Base-by-base conservation (phyloP, 805 yeast genomes). In the Zygosaccharomyces gambellarensis region DNA sequence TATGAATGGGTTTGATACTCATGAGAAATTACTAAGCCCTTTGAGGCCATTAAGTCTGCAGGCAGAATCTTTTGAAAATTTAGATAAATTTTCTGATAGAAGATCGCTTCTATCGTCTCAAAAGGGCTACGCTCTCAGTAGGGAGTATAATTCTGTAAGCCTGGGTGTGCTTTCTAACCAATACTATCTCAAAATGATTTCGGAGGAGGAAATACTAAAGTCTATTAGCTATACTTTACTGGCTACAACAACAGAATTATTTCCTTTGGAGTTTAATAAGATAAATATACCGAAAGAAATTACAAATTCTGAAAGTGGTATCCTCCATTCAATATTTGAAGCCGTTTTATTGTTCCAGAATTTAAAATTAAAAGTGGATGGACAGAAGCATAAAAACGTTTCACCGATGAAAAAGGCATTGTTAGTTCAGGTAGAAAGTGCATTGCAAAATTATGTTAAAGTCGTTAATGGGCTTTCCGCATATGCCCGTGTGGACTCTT, bases 371-470 rank as follows among this genome's bases (percentile, higher is more conserved):
- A 57, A 60, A 19, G 54, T 75, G 10, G 70, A 67, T 34, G 45
- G 30, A 30, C 43, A 57, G 21, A 44, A 58, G 39, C 56, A 67
- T 14, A 58, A 56, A 4, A 55, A 61, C 19, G 53, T 62, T 22
- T 77, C 85, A 3, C 83, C 86, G 7, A 73, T 85, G 12, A 79
- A 79, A 51, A 81, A 80, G 34, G 85, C 95, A 1, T 78, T 84
- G 39, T 52, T 76, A 5, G 71, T 83, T 14, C 74, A 75, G 25
- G 63, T 83, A 3, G 69, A 69, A 3, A 61, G 65, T 12, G 70
- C 73, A 47, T 61, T 81, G 14, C 71, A 73, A 30, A 56, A 63
- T 12, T 81, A 80, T 52, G 66, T 74, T 36, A 63, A 64, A 3
- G 61, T 71, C 7, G 68, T 81, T 5, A 76, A 80, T 36, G 70